Base-by-base conservation (phyloP, 1,284 basidiomycete species). In the Meira miltonrushii region DNA sequence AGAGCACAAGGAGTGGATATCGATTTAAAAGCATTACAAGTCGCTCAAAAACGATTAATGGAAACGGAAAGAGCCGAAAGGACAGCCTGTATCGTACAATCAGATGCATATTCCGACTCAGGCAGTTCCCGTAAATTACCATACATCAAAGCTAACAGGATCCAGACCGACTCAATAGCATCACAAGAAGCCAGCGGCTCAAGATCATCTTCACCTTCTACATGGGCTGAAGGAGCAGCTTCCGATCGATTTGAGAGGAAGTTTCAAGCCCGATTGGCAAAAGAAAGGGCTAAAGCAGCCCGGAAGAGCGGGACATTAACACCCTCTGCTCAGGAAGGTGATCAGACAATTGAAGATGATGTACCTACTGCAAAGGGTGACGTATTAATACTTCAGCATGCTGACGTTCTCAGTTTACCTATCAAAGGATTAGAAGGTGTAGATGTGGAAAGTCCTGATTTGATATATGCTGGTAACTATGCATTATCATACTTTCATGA, bases 401-500 rank as follows among this genome's bases (percentile, higher is more conserved):
- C 71, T 49, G 68, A 72, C 39, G 71, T 73, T 17, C 61, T 73
- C 8, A 57, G 61, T 28, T 58, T 73, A 17, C 71, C 71, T 1
- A 46, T 41, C 11, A 23, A n/a, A 15, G 46, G 46, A 13, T 15
- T 54, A 17, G 46, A n/a, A 15, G 46, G 46, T 4, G 15, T 54
- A 17, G 48, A 60, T 0, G 54, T 64, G 19, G 59, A 62, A 19
- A 39, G 59, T n/a, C 70, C 70, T 7, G 70, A 72, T 39, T 23
- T 72, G 13, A 61, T 73, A 10, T 70, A 70, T 4, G 60, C 71
- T 39, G 66, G 69, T 23, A 73, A 73, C 59, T 73, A 73, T 49
- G 71, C 70, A 12, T 64, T 73, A 55, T 67, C 66, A 19, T 73
- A 73, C 57, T 73, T 73, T 41, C 71, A 73, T 59, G 61, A 62